These are phyloP conservation scores for Aspergillus persii DNA, from an alignment of 2,329 filamentous ascomycete genomes.

Conservation along the genomic window DNA sequence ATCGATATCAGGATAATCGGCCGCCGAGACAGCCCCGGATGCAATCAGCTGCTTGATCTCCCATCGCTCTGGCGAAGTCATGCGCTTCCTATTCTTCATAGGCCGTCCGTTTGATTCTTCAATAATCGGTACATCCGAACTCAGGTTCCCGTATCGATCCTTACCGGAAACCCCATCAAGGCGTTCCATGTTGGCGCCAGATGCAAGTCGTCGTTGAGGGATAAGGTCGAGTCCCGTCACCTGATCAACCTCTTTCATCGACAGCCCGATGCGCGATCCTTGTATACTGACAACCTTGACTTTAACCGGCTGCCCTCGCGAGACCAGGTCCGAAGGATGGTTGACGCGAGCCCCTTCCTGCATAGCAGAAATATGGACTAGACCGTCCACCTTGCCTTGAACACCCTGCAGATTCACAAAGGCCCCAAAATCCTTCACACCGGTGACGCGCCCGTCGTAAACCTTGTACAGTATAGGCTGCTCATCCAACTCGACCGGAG, in stretches of 20 bases:
- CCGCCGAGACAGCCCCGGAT: slow-evolving; percentile 86
- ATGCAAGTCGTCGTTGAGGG: slow-evolving; percentile 73
- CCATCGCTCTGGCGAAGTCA: slow-evolving; percentile 97
- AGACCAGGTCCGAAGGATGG: slow-evolving; percentile 84
- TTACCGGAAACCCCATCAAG: slow-evolving; percentile 61
- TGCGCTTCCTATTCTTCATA: slow-evolving; percentile 73
- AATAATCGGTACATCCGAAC: slow-evolving; percentile 59
- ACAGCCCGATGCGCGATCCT: slow-evolving; percentile 75
- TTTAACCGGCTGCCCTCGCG: slow-evolving; percentile 78
- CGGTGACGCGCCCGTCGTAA: slow-evolving; percentile 85
- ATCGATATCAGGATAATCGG: slow-evolving; percentile 90
- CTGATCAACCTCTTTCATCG: slow-evolving; percentile 98
- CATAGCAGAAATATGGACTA: slow-evolving; percentile 92
- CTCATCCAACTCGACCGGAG: slow-evolving; percentile 75
- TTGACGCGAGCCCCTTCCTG: slow-evolving; percentile 81
- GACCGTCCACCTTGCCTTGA: slow-evolving; percentile 81
- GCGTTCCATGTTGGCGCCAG: slow-evolving; percentile 85
- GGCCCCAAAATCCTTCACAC: slow-evolving; percentile 90
- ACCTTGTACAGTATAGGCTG: slow-evolving; percentile 78
- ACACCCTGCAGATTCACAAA: slow-evolving; percentile 93
- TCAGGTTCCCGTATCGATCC: slow-evolving; percentile 56
- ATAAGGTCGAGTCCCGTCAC: slow-evolving; percentile 78
- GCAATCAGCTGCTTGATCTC: slow-evolving; percentile 96
- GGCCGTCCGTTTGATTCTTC: slow-evolving; percentile 58
- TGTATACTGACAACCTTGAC: slow-evolving; percentile 91